Evolutionary conservation across 2,329 filamentous ascomycete genomes (phyloP).

Genomic region (Paracoccidioides brasiliensis): DNA sequence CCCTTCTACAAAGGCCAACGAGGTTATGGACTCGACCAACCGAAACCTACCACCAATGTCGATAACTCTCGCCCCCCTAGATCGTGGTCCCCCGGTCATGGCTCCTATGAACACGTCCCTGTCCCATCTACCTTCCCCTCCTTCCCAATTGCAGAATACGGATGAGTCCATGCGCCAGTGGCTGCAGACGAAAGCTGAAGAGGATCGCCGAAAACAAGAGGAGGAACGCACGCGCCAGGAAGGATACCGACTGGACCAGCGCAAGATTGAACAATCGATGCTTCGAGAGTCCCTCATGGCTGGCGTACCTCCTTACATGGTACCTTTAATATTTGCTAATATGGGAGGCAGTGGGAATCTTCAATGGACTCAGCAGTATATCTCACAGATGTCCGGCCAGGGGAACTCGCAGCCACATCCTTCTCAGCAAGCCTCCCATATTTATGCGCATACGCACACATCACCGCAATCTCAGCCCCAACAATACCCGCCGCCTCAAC

Average conservation of each 20-base stretch:
- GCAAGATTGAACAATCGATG: constrained; percentile 60
- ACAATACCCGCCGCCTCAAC: background rate
- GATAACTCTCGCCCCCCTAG: constrained; percentile 44
- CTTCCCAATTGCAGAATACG: constrained; percentile 52
- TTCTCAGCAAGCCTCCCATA: background rate
- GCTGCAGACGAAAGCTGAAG: constrained; percentile 58
- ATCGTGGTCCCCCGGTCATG: constrained; percentile 14
- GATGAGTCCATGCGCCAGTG: constrained; percentile 61
- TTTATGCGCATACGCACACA: too few relatives aligned
- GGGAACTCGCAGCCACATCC: background rate
- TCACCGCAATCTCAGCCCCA: background rate
- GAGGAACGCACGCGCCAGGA: constrained; percentile 56
- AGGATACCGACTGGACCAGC: constrained; percentile 54
- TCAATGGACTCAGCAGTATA: constrained; percentile 57
- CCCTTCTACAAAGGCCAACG: constrained; percentile 29
- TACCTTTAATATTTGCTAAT: constrained; percentile 61
- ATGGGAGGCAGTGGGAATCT: constrained; percentile 50
- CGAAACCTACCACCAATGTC: constrained; percentile 56
- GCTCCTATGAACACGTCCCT: constrained; percentile 34
- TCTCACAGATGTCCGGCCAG: constrained; percentile 30
- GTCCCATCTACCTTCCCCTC: constrained; percentile 43
- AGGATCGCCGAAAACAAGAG: constrained; percentile 58
- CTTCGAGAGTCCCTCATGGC: constrained; percentile 53
- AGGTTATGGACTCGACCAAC: constrained; percentile 54
- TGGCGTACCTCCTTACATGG: constrained; percentile 60